Conservation (phyloP, 495 filamentous ascomycete genomes). For the Xylaria scruposa region DNA sequence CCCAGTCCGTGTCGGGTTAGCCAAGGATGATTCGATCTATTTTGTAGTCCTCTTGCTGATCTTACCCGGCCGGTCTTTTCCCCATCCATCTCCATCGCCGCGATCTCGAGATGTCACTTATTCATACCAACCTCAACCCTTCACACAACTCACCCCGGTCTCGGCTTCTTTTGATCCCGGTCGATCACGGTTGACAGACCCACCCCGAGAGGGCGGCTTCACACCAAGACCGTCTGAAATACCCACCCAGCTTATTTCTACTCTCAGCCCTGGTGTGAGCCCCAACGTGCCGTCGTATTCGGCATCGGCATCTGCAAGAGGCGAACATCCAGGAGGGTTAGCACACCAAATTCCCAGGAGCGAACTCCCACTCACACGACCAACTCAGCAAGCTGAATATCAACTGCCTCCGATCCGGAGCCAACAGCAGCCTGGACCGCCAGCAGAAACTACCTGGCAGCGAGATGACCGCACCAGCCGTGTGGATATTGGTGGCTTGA, state of each 20-base stretch:
- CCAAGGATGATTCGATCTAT: slow-evolving; percentile 60
- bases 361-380: slow-evolving; percentile 47
- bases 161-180: slow-evolving; percentile 51
- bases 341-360: slow-evolving; percentile 54
- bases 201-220: slow-evolving; percentile 40
- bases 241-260: slow-evolving; percentile 41
- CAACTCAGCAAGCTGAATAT: slow-evolving; percentile 49
- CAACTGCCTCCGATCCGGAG: slow-evolving; percentile 61
- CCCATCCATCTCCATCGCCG: slow-evolving; percentile 55
- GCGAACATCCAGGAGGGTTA: slow-evolving; percentile 48
- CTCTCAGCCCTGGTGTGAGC: slow-evolving; percentile 37
- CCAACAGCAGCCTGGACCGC: slow-evolving; percentile 43
- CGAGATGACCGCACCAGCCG: slow-evolving; percentile 54
- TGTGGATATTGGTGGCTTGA: slow-evolving; percentile 62
- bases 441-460: slow-evolving; percentile 46
- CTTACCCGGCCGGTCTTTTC: slow-evolving; percentile 41
- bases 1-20: slow-evolving; percentile 55
- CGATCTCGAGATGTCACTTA: slow-evolving; percentile 53
- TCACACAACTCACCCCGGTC: slow-evolving; percentile 50
- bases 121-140: slow-evolving; percentile 52
- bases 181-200: slow-evolving; percentile 46
- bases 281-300: slow-evolving; percentile 45
- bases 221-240: slow-evolving; percentile 44
- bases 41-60: slow-evolving; percentile 57
- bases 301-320: slow-evolving; percentile 42